phyloP scores from a whole-genome alignment of 768 basidiomycete genomes.

The Rhizopogon vinicolor region DNA sequence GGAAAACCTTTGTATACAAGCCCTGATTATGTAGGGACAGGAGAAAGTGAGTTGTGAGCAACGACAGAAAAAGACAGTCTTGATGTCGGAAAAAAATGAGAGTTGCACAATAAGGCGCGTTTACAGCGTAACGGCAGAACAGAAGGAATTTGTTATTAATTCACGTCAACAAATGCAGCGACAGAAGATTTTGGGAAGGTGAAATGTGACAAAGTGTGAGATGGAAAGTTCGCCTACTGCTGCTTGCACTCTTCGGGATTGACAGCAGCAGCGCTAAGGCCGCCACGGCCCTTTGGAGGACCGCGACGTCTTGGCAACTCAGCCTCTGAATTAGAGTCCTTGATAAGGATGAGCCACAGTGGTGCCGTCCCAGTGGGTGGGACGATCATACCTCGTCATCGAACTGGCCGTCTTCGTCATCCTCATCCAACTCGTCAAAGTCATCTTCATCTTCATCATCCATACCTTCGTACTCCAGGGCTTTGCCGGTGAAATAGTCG shows the following conservation, averaged over 20 bases:
- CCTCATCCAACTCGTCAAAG: slow-evolving; percentile 53
- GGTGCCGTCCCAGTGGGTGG: slow-evolving; percentile 7
- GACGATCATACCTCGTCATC: slow-evolving; percentile 51
- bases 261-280: slow-evolving; percentile 32
- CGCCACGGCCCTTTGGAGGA: slow-evolving; percentile 53
- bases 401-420: slow-evolving; percentile 47
- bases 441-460: slow-evolving; percentile 57
- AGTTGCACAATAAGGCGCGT: background rate
- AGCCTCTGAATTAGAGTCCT: slow-evolving; percentile 69
- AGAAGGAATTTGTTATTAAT: background rate
- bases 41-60: background rate
- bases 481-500: slow-evolving; percentile 98
- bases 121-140: background rate
- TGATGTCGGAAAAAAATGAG: background rate
- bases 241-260: slow-evolving; percentile 89
- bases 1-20: background rate
- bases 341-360: slow-evolving; percentile 12
- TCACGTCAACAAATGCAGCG: slow-evolving; percentile 1
- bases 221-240: slow-evolving; percentile 46
- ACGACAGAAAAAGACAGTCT: background rate
- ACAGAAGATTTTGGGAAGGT: background rate
- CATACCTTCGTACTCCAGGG: slow-evolving; percentile 71
- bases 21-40: background rate
- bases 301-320: slow-evolving; percentile 59
- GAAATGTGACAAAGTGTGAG: background rate